These are phyloP conservation scores for Henckelia pumila DNA, from an alignment of 257 asterid genomes.

Conservation along the genomic window DNA sequence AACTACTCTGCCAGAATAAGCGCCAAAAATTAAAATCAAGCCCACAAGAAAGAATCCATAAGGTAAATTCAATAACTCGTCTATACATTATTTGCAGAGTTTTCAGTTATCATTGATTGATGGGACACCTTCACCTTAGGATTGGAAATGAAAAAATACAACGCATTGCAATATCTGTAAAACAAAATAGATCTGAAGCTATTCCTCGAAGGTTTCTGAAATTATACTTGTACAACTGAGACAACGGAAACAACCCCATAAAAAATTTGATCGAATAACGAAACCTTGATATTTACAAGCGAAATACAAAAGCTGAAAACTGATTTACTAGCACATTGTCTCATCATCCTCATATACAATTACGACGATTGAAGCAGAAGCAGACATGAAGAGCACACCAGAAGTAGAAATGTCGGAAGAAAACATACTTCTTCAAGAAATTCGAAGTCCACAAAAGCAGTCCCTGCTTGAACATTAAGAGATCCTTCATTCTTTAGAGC, in stretches of 20 bases:
- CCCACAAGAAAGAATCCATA: no score
- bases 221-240: no score
- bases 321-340: neutral
- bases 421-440: conserved; percentile 81
- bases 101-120: neutral
- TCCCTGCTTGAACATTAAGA: conserved; percentile 92
- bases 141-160: neutral
- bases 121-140: neutral
- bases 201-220: no score
- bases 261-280: neutral
- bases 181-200: no score
- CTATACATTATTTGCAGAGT: neutral
- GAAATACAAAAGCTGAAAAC: neutral
- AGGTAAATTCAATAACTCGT: neutral
- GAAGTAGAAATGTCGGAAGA: conserved; percentile 24
- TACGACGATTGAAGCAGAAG: neutral
- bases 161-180: no score
- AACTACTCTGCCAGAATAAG: no score
- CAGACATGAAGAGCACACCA: conserved; percentile 13
- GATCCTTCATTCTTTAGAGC: conserved; percentile 90
- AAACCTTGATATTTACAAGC: neutral
- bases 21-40: no score
- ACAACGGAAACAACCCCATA: no score
- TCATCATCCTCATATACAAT: conserved; percentile 9
- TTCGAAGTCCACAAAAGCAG: conserved; percentile 90